Base-by-base conservation (phyloP, 805 yeast genomes). In the Ogataea minuta region DNA sequence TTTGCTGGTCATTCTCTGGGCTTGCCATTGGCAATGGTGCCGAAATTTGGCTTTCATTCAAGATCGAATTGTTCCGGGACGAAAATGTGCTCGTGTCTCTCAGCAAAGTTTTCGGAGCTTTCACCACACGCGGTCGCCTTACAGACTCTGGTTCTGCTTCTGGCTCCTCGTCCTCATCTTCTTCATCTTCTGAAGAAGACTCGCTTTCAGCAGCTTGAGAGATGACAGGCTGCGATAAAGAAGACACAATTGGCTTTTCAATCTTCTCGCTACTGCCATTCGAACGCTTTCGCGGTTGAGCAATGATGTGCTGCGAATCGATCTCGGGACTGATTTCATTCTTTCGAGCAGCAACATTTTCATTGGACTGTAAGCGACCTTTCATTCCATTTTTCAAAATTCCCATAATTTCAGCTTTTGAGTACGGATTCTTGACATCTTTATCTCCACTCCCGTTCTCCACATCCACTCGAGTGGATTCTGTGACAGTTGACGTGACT, bases 81-180 rank as follows among this genome's bases (percentile, higher is more conserved):
- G 36, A 32, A 23, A 32, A 19, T 6, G 26, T 24, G 19, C 34
- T 28, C 6, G 39, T 23, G 12, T 34, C 34, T 10, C 23, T 36
- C 3, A 46, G 23, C 4, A 32, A 14, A 2, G 49, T 20, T 19
- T 41, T 45, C 13, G 79, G 79, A 2, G 76, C 67, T 27, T 68
- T 67, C 4, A 74, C 79, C 13, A 71, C 65, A 41, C 75, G 62
- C 39, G 69, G 64, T 29, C 59, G 65, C 21, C 51, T 50, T 45
- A 20, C 46, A 11, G 58, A 55, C 7, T 46, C 54, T 28, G 39
- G 29, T 12, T 32, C 42, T 6, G 16, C 23, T 13, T 45, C 47
- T 19, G 44, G 50, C 10, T 49, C 44, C 1, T 55, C 56, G 9
- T 49, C 46, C 1, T 53, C 46, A 2, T 43, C 48, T 1, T 49